These are phyloP conservation scores for Psophocarpus tetragonolobus DNA, from an alignment of 306 rosid species.

Conservation along the genomic window DNA sequence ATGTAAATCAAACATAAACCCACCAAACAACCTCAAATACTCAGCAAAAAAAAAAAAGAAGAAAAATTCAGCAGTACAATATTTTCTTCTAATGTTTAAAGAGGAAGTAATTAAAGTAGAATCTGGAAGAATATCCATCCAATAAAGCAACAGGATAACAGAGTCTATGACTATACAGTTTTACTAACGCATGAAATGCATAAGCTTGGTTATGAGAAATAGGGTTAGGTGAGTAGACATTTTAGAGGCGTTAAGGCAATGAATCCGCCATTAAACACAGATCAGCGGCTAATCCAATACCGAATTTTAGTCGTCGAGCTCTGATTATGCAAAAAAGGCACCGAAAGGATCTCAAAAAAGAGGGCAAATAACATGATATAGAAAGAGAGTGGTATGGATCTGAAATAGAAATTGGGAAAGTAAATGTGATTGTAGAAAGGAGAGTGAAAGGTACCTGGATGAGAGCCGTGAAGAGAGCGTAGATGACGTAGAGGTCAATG, in stretches of 20 bases:
- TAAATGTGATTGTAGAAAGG: constrained; percentile 15
- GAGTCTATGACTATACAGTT: not conserved
- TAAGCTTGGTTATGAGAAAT: not conserved
- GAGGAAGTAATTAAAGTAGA: not conserved
- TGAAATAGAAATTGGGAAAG: not conserved
- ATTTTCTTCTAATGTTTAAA: not conserved
- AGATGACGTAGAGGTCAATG: constrained; percentile 80
- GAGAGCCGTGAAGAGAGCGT: constrained; percentile 73
- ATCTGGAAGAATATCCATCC: constrained; percentile 1
- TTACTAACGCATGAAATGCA: not conserved
- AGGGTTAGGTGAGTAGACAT: not conserved
- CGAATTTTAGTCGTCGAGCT: not conserved
- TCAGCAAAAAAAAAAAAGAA: not conserved
- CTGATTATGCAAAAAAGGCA: not conserved
- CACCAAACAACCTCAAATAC: not conserved
- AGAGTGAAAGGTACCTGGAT: constrained; percentile 61
- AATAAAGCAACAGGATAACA: constrained; percentile 4
- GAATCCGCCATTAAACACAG: not conserved
- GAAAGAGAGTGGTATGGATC: too few relatives aligned
- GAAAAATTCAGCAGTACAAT: not conserved
- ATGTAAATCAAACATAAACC: not conserved
- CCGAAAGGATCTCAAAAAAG: not conserved
- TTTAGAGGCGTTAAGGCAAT: not conserved
- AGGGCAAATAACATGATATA: not conserved
- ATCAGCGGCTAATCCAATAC: not conserved